Percentiles rank a stretch among this genome's conserved stretches.
Conservation (phyloP, 2,329 filamentous ascomycete species). For the Teratosphaeria zuluensis region DNA sequence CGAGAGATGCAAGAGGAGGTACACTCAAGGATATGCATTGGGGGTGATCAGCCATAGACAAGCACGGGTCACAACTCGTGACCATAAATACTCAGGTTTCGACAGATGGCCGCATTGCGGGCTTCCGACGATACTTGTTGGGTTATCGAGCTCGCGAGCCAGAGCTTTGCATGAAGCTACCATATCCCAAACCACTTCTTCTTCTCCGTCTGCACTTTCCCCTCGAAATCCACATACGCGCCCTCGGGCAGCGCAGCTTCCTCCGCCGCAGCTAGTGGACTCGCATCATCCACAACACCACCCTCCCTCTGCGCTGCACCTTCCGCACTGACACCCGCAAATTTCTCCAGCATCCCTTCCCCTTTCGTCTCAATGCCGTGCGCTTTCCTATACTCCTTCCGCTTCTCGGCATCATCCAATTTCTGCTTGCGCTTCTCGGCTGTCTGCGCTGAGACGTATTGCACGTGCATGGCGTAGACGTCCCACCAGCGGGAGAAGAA, state of each 20-base stretch:
- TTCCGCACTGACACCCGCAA: slow-evolving; percentile 40
- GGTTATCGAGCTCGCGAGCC: too few relatives aligned
- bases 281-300: slow-evolving; percentile 30
- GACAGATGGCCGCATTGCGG: too few relatives aligned
- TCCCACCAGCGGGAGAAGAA: slow-evolving; percentile 57
- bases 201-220: slow-evolving; percentile 41
- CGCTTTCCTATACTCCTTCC: slow-evolving; percentile 72
- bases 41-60: too few relatives aligned
- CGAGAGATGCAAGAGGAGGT: too few relatives aligned
- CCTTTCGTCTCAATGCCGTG: slow-evolving; percentile 62
- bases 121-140: too few relatives aligned
- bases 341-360: slow-evolving; percentile 17
- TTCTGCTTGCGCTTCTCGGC: slow-evolving; percentile 62
- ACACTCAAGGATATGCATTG: too few relatives aligned
- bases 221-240: slow-evolving; percentile 31
- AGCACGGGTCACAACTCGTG: too few relatives aligned
- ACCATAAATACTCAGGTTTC: too few relatives aligned
- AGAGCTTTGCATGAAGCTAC: slow-evolving; percentile 29
- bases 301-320: slow-evolving; percentile 25
- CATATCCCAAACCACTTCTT: slow-evolving; percentile 86
- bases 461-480: slow-evolving; percentile 67
- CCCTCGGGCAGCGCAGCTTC: slow-evolving; percentile 29
- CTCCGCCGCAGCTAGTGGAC: slow-evolving; percentile 25
- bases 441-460: slow-evolving; percentile 58
- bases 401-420: slow-evolving; percentile 80